phyloP scores from a whole-genome alignment of 148 eudicot genomes.

The Bassia scoparia region DNA sequence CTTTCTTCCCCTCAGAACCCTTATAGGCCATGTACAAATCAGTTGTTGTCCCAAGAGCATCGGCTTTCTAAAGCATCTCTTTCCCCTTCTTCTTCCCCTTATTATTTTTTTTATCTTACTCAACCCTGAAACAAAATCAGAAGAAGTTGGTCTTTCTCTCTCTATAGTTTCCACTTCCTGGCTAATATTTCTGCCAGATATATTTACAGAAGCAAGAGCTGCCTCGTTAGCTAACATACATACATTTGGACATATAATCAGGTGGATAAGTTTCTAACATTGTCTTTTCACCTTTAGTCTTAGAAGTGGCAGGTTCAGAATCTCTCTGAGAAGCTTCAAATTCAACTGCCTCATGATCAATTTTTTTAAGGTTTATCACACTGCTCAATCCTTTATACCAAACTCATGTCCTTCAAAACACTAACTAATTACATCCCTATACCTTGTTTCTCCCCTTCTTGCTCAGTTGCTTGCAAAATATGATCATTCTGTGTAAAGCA shows the following conservation, averaged over 20 bases:
- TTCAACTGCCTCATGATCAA: neutral
- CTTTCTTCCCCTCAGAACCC: conserved; percentile 80
- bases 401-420: conserved; percentile 10
- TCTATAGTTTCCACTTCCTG: conserved; percentile 36
- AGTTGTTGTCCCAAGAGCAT: conserved; percentile 70
- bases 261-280: conserved; percentile 4
- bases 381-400: neutral
- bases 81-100: conserved; percentile 60
- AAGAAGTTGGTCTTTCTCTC: conserved; percentile 28
- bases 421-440: conserved; percentile 4
- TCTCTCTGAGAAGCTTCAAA: conserved; percentile 17
- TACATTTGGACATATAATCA: conserved; percentile 23
- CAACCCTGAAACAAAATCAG: conserved; percentile 27
- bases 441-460: conserved; percentile 22
- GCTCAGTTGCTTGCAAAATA: conserved; percentile 20
- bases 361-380: too few relatives aligned
- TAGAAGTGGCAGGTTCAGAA: conserved; percentile 9
- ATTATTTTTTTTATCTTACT: conserved; percentile 43
- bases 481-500: neutral
- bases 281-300: conserved; percentile 7
- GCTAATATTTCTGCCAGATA: conserved; percentile 29
- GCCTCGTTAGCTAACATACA: conserved; percentile 31
- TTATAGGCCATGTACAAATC: conserved; percentile 90
- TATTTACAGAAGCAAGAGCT: conserved; percentile 26
- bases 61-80: conserved; percentile 69